A percentile compares a stretch with the other conserved stretches of the same genome.
phyloP scores from a whole-genome alignment of 169 alveolate genomes.

The Eimeria acervulina region DNA sequence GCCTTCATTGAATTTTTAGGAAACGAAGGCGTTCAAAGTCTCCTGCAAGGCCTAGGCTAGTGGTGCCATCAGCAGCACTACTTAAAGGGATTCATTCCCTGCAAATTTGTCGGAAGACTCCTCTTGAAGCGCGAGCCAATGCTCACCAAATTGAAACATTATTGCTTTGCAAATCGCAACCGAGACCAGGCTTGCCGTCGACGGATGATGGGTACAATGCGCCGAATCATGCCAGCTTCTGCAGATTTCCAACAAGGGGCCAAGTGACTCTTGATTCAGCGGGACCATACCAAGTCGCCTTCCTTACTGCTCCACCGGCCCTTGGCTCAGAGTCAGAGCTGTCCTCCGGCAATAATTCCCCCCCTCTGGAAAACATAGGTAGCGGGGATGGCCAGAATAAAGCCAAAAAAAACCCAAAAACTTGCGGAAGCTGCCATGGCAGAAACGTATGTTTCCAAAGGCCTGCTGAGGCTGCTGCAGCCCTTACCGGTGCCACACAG shows the following conservation, averaged over 20 bases:
- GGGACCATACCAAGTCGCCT: neutral
- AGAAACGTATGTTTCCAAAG: neutral
- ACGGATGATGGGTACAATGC: neutral
- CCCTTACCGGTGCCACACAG: neutral
- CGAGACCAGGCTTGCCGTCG: neutral
- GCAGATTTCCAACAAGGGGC: neutral
- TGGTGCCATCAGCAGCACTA: neutral
- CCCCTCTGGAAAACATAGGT: neutral
- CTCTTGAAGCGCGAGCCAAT: no score
- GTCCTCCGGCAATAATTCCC: neutral
- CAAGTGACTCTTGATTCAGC: neutral
- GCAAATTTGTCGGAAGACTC: neutral
- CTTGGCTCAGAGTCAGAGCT: neutral
- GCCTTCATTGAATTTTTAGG: neutral
- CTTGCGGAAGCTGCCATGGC: neutral
- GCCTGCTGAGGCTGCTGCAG: neutral
- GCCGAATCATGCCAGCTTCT: neutral
- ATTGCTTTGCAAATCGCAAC: neutral
- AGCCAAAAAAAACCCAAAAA: neutral
- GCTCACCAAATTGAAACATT: neutral
- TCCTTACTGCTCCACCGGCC: conserved; percentile 15
- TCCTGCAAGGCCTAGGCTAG: conserved; percentile 1
- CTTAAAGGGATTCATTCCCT: neutral
- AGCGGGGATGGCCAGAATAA: neutral
- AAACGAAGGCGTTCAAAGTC: neutral